phyloP scores from a whole-genome alignment of 345 rosid genomes.

The Eucalyptus tenuipes region DNA sequence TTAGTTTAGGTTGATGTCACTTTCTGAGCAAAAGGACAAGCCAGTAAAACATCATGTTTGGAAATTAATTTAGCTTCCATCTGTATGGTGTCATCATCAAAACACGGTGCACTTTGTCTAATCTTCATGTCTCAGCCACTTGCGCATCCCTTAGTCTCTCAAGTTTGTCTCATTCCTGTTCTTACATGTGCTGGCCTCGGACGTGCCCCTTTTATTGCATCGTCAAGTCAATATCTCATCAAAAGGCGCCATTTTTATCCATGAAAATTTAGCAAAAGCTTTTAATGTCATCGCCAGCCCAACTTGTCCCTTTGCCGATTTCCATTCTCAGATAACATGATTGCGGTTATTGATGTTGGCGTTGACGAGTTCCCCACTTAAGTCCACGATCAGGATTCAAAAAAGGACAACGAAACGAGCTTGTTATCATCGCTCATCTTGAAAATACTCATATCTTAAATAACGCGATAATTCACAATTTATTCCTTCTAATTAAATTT shows the following conservation, averaged over 20 bases:
- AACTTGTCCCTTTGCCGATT: not conserved
- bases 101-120: not conserved
- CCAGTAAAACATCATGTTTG: not conserved
- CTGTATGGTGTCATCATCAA: not conserved
- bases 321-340: not conserved
- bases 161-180: not conserved
- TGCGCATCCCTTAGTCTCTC: not conserved
- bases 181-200: not conserved
- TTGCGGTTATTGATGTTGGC: not conserved
- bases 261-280: not conserved
- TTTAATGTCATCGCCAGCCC: not conserved
- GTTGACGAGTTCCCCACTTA: not conserved
- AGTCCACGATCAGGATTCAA: not conserved
- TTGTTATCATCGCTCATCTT: not conserved
- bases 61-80: not conserved
- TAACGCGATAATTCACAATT: fast-evolving
- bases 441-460: not conserved
- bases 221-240: not conserved
- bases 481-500: not conserved
- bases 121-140: not conserved
- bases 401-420: not conserved
- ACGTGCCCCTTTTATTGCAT: not conserved
- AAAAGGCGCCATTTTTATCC: not conserved
- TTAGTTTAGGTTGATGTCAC: not conserved
- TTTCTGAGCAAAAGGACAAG: not conserved